These are phyloP conservation scores for Colletotrichum limetticola DNA, from an alignment of 2,329 filamentous ascomycete genomes.

Conservation along the genomic window DNA sequence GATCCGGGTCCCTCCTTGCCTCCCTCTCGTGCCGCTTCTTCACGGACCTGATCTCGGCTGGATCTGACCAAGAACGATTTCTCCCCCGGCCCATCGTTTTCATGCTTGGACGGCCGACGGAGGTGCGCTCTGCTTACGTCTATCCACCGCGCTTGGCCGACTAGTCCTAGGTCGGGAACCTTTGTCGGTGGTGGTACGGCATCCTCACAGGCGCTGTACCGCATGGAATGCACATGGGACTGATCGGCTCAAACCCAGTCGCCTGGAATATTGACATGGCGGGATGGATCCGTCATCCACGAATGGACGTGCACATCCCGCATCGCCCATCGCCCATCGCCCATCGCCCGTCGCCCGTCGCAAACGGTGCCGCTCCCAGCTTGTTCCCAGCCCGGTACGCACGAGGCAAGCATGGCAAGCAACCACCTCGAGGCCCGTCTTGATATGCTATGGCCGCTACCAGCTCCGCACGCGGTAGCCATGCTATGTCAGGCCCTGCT, in stretches of 20 bases:
- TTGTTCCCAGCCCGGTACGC: constrained; percentile 10
- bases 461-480: constrained; percentile 23
- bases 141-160: not conserved
- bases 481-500: not conserved
- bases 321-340: not conserved
- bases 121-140: not conserved
- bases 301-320: constrained; percentile 11
- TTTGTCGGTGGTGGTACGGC: not conserved
- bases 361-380: constrained; percentile 26
- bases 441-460: constrained; percentile 15
- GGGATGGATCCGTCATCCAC: constrained; percentile 21
- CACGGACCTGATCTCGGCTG: not conserved
- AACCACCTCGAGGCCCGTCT: not conserved
- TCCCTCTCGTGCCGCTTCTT: not conserved
- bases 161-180: not conserved
- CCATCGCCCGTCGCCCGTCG: constrained; percentile 2
- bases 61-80: not conserved
- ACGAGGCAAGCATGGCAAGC: constrained; percentile 16
- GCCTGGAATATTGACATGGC: constrained; percentile 20
- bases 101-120: not conserved
- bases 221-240: constrained; percentile 29
- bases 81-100: not conserved
- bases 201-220: constrained; percentile 11
- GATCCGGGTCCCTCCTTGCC: not conserved
- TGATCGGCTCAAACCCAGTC: constrained; percentile 17